Conservation (phyloP, 352 stramenopile genomes). For the Pythium volutum region DNA sequence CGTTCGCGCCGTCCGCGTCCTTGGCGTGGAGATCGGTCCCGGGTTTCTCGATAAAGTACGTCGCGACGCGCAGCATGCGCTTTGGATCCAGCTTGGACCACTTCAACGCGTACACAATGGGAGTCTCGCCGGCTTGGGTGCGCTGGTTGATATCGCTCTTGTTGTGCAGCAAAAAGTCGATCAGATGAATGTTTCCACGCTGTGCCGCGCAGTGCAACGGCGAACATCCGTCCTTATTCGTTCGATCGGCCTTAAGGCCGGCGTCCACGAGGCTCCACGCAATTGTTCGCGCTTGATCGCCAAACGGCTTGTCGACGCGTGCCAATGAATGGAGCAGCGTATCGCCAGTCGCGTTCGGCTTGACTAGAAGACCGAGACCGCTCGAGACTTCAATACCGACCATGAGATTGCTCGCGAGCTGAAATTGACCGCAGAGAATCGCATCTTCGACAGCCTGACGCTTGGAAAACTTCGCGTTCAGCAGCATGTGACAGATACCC, state of each 20-base stretch:
- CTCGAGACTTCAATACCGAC: constrained; percentile 50
- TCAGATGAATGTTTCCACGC: constrained; percentile 49
- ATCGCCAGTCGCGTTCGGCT: constrained; percentile 41
- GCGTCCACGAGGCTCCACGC: constrained; percentile 68
- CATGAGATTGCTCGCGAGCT: constrained; percentile 68
- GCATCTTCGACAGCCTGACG: constrained; percentile 76
- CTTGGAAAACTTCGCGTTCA: constrained; percentile 68
- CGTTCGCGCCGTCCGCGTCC: constrained; percentile 42
- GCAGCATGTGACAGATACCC: constrained; percentile 74
- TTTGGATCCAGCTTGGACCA: constrained; percentile 21
- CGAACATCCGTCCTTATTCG: constrained; percentile 39
- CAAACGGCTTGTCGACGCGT: constrained; percentile 52
- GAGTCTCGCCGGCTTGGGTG: constrained; percentile 47
- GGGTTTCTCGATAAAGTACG: constrained; percentile 47
- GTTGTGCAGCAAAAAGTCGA: constrained; percentile 75
- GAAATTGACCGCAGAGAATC: constrained; percentile 63
- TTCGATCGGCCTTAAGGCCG: constrained; percentile 29
- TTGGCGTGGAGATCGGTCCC: constrained; percentile 38
- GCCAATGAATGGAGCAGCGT: constrained; percentile 63
- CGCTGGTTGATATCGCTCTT: constrained; percentile 37
- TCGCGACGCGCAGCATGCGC: constrained; percentile 33
- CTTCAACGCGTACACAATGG: constrained; percentile 51
- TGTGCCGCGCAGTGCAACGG: constrained; percentile 61
- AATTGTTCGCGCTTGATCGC: constrained; percentile 48
- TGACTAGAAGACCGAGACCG: constrained; percentile 34